Evolutionary conservation across 106 monocot species (phyloP), one percentile per base, ranked within the genome.

Genomic region (Platanthera guangdongensis): DNA sequence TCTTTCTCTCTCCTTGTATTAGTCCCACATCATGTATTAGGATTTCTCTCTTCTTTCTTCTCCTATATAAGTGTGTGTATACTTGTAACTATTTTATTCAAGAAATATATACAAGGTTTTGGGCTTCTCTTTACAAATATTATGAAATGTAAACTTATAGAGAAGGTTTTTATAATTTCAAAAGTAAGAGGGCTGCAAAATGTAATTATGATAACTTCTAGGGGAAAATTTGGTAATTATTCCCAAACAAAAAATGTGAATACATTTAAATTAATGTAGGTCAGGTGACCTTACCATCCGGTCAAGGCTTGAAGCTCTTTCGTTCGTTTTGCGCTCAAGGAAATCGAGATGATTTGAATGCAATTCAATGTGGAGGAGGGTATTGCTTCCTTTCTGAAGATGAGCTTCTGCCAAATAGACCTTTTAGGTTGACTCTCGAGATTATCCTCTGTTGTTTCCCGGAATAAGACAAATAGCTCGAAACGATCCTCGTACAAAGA

Each of bases 401-500:
- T 22, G 69, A 90, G 49, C 77, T 83, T 83, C 90, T 88, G 89
- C 85, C 89, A 90, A 50, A 74, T 75, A 73, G 47, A 54, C 14
- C 80, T 79, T 53, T 74, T 77, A 14, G 50, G 45, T 68, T 68
- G 83, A 76, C 55, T 80, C 7, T 72, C 68, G 3, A 15, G 62
- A 79, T 81, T 47, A 21, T 79, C 73, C 67, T 84, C 81, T 18
- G 75, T 46, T 15, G 50, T 65, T 81, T 87, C 39, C 51, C 78
- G 83, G 76, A 14, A 64, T 22, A 96, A 75, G 49, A 96, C 80
- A 82, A 71, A 83, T 52, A 96, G 78, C 57, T 87, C 89, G 75
- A 91, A 91, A 8, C 90, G 83, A 72, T 96, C 96, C 75, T 96
- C 96, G 57, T 91, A 96, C 89, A 96, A 93, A 32, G 86, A 83